These are phyloP conservation scores for Drechslerella coelobrocha DNA, from an alignment of 2,329 filamentous ascomycete genomes.

Conservation along the genomic window DNA sequence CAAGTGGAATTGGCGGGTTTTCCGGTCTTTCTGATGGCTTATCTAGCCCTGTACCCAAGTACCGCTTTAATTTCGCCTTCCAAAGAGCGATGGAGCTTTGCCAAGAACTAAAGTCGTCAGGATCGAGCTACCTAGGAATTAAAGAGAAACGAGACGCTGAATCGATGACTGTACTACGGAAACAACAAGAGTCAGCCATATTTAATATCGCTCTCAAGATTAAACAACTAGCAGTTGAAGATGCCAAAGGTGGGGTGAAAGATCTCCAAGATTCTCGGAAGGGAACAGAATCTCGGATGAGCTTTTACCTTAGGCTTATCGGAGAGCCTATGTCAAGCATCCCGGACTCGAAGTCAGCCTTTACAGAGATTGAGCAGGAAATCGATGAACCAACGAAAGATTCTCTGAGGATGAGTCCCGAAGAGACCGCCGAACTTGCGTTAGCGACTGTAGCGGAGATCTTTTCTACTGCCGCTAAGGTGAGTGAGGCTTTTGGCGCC, in stretches of 20 bases:
- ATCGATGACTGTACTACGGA: slow-evolving; percentile 47
- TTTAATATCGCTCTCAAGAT: slow-evolving; percentile 48
- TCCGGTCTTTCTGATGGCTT: slow-evolving; percentile 54
- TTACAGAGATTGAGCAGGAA: slow-evolving; percentile 15
- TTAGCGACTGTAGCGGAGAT: slow-evolving; percentile 10
- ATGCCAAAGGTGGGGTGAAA: slow-evolving; percentile 50
- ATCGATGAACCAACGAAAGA: slow-evolving; percentile 9
- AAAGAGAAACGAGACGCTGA: slow-evolving; percentile 55
- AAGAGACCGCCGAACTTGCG: slow-evolving; percentile 40
- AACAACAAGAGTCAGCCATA: slow-evolving; percentile 45
- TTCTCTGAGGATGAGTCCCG: slow-evolving; percentile 13
- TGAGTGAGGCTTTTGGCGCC: neutral
- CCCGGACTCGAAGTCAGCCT: slow-evolving; percentile 55
- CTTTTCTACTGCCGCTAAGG: slow-evolving; percentile 3
- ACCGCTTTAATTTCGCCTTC: slow-evolving; percentile 55
- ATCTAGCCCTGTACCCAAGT: slow-evolving; percentile 54
- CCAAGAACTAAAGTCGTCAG: slow-evolving; percentile 53
- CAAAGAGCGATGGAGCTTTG: slow-evolving; percentile 55
- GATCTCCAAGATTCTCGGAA: slow-evolving; percentile 15
- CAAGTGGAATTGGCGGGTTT: slow-evolving; percentile 50
- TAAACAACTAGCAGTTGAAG: slow-evolving; percentile 47
- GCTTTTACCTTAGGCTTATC: slow-evolving; percentile 37
- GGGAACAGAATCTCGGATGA: slow-evolving; percentile 16
- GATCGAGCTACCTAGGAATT: slow-evolving; percentile 39
- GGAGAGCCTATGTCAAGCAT: slow-evolving; percentile 57